Base-by-base conservation (phyloP, 2,329 filamentous ascomycete genomes). In the Dothistroma septosporum region DNA sequence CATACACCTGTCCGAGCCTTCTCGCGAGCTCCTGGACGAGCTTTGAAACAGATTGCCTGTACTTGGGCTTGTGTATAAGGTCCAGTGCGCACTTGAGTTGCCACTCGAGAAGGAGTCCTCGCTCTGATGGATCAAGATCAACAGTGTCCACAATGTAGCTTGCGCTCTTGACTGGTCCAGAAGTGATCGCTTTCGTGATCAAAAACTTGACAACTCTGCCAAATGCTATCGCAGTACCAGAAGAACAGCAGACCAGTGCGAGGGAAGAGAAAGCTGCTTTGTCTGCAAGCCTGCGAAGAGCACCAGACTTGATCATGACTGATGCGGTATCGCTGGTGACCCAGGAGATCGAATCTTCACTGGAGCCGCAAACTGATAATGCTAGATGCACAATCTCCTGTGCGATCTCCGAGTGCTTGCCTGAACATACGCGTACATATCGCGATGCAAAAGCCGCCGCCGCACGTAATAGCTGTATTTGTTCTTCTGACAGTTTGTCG, bases 261-360 rank as follows among this genome's bases (percentile, higher is more conserved):
- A 68, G 76, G 0, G 87, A 79, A 52, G 79, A 76, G 1, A 73
- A 80, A 1, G 78, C 72, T 6, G 88, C 77, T 2, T 75, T 73
- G 5, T 76, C 67, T 0, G 82, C 81, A n/a, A 90, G 79, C 1
- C 75, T 72, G n/a, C 77, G 72, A 28, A 90, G 74, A 1, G 82
- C 77, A 2, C 84, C 85, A 44, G 84, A 80, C 28, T 83, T 81
- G 5, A 89, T 78, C 67, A 88, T 79, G 57, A 81, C 82, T 16
- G 83, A 80, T 59, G 87, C 82, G n/a, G 90, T 83, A 16, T 83
- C 80, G 54, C 81, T 77, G 7, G 89, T 79, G 44, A 71, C 57
- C 71, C 71, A 74, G 6, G 61, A 61, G 19, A 63, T 35, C 4
- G 69, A 28, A 3, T 66, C 61, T 12, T 72, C 68, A 28, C 61